These are phyloP conservation scores for Tolypocladium ovalisporum DNA, from an alignment of 2,329 filamentous ascomycete genomes.

Conservation along the genomic window DNA sequence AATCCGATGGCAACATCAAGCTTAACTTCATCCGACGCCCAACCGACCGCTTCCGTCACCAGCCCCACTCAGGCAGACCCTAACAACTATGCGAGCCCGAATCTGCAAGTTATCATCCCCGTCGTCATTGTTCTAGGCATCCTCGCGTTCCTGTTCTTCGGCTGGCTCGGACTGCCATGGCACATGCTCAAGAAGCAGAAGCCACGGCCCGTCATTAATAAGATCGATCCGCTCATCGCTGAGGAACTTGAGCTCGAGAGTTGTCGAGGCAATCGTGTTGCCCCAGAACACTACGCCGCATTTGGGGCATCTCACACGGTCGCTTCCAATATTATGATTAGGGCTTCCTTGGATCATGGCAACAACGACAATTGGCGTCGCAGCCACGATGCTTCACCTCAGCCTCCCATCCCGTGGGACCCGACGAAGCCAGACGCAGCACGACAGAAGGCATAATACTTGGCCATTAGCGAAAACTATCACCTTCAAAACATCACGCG, in stretches of 20 bases:
- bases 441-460: not conserved
- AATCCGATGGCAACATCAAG: not conserved
- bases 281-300: not conserved
- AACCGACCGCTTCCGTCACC: not conserved
- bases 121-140: not conserved
- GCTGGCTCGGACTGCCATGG: not conserved
- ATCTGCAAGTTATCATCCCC: not conserved
- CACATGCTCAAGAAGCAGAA: not conserved
- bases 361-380: not conserved
- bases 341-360: not conserved
- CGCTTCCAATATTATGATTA: not conserved
- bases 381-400: not conserved
- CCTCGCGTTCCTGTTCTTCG: not conserved
- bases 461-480: not conserved
- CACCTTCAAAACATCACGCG: not conserved
- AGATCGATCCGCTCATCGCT: not conserved
- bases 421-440: not conserved
- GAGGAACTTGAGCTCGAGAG: not conserved
- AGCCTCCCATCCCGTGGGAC: not conserved
- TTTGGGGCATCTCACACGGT: not conserved
- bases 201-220: not conserved
- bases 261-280: too few relatives aligned
- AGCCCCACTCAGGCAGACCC: not conserved
- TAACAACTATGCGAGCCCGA: not conserved
- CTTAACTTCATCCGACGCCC: not conserved